These are phyloP conservation scores for Incumbomyces delicatus DNA, from an alignment of 2,329 filamentous ascomycete genomes.

Conservation along the genomic window DNA sequence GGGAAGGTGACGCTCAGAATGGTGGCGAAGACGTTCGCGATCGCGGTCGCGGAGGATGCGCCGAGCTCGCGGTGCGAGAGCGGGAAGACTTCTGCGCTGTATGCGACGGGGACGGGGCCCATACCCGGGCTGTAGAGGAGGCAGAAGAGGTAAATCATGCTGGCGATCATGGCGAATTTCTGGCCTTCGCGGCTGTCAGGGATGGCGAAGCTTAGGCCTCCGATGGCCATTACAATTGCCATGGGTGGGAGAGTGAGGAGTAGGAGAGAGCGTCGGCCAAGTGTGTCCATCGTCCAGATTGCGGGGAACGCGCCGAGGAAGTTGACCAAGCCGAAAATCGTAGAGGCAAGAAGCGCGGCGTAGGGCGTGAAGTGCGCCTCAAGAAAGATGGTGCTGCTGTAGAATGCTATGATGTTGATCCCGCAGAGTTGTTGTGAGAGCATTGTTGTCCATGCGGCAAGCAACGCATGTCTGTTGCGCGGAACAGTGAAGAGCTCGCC, in stretches of 20 bases:
- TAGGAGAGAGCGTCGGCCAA: conserved; percentile 48
- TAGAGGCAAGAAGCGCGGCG: conserved; percentile 43
- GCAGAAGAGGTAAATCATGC: conserved; percentile 21
- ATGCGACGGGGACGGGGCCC: conserved; percentile 42
- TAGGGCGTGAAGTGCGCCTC: conserved; percentile 39
- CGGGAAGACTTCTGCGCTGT: conserved; percentile 47
- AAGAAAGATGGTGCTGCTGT: conserved; percentile 52
- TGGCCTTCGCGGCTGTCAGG: conserved; percentile 20
- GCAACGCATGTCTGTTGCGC: conserved; percentile 24
- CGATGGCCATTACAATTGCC: conserved; percentile 33
- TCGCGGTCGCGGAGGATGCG: conserved; percentile 33
- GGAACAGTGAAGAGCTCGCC: conserved; percentile 25
- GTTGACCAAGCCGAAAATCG: conserved; percentile 56
- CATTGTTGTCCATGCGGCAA: conserved; percentile 25
- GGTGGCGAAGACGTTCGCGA: conserved; percentile 32
- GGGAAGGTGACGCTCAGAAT: conserved; percentile 32
- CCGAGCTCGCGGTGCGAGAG: conserved; percentile 43
- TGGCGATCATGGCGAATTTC: conserved; percentile 17
- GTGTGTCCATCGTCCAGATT: conserved; percentile 51
- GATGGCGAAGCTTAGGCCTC: conserved; percentile 33
- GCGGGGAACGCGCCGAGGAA: conserved; percentile 56
- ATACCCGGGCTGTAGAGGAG: conserved; percentile 37
- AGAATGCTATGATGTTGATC: conserved; percentile 60
- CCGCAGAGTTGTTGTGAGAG: conserved; percentile 29
- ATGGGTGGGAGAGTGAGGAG: conserved; percentile 50